A percentile compares a stretch with the other conserved stretches of the same genome.
These are phyloP conservation scores for Talaromyces sp. DNA, from an alignment of 2,329 filamentous ascomycete species.

Conservation along the genomic window DNA sequence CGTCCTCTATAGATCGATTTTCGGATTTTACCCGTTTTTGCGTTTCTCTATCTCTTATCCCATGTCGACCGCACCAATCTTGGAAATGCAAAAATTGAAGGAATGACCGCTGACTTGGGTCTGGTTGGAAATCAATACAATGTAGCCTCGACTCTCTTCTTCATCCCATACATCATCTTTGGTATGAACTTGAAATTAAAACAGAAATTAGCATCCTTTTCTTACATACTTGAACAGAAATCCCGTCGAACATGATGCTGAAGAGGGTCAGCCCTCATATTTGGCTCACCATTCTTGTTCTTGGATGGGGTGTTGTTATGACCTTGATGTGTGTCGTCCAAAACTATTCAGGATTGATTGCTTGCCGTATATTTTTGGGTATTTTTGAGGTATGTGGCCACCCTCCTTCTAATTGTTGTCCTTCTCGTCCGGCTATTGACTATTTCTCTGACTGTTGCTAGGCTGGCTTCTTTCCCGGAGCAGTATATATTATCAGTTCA, in stretches of 20 bases:
- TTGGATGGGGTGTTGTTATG: slow-evolving; percentile 49
- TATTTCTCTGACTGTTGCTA: slow-evolving; percentile 17
- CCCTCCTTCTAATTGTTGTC: not conserved
- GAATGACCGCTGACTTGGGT: slow-evolving; percentile 22
- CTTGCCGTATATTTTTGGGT: slow-evolving; percentile 47
- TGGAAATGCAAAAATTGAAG: slow-evolving; percentile 29
- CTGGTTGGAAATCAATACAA: slow-evolving; percentile 27
- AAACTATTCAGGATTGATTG: slow-evolving; percentile 46
- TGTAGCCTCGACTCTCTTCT: slow-evolving; percentile 3
- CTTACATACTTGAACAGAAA: slow-evolving; percentile 20
- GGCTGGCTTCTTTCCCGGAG: slow-evolving; percentile 43
- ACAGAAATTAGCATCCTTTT: not conserved
- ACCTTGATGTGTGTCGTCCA: slow-evolving; percentile 51
- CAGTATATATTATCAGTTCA: slow-evolving; percentile 45
- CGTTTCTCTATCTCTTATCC: slow-evolving; percentile 37
- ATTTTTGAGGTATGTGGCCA: slow-evolving; percentile 25
- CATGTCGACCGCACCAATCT: slow-evolving; percentile 31
- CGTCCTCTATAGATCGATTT: slow-evolving; percentile 24
- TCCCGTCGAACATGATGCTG: slow-evolving; percentile 29
- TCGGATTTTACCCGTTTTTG: slow-evolving; percentile 38
- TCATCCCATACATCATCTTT: not conserved
- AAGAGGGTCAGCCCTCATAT: slow-evolving; percentile 30
- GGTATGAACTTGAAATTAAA: not conserved
- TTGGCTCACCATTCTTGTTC: slow-evolving; percentile 33
- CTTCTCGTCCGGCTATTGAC: not conserved